Base-by-base conservation (phyloP, 176 grass and related monocot genomes). In the Olyra latifolia region DNA sequence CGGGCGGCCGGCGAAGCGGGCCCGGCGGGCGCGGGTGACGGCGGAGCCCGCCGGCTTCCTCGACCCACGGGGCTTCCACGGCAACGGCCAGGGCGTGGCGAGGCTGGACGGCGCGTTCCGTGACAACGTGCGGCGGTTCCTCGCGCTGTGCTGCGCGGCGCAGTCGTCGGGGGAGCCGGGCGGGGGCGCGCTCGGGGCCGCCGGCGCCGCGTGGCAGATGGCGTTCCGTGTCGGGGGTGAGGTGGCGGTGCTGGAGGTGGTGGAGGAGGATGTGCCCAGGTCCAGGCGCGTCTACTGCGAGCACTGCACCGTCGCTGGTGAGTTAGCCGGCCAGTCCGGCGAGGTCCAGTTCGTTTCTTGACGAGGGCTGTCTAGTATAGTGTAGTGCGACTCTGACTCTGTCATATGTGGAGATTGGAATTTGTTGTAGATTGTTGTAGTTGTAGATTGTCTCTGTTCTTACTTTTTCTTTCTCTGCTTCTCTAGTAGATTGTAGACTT, bases 291-390 rank as follows among this genome's bases (percentile, higher is more conserved):
- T 89, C 63, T 84, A 93, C 65, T 93, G 90, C 71, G 88, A 91
- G n/a, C 88, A 93, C 61, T 93, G 93, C 80, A 83, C 82, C 38
- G 76, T 93, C 10, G 83, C 86, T 2, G 93, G 90, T 97, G 62
- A 90, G 90, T 86, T 4, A 8, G 12, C 52, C 14, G 39, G 22
- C 27, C 15, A 2, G 35, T 49, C 17, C 55, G 54, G 54, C 55
- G 17, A 22, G 69, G 45, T 23, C 28, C 0, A 15, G 53, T 63
- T 14, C 6, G 10, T 20, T 29, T 64, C 0, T 65, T 16, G 7
- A 40, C 6, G 0, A 1, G 39, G 22, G 22, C 24, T 12, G 32
- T 38, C 2, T 53, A 8, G 23, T 4, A 14, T 72, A 0, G 63
- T 23, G 1, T 62, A 46, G 66, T 14, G 24, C 30, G 14, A 9